Base-by-base conservation (phyloP, 1,139 yeast species). In the Yamadazyma siamensis region DNA sequence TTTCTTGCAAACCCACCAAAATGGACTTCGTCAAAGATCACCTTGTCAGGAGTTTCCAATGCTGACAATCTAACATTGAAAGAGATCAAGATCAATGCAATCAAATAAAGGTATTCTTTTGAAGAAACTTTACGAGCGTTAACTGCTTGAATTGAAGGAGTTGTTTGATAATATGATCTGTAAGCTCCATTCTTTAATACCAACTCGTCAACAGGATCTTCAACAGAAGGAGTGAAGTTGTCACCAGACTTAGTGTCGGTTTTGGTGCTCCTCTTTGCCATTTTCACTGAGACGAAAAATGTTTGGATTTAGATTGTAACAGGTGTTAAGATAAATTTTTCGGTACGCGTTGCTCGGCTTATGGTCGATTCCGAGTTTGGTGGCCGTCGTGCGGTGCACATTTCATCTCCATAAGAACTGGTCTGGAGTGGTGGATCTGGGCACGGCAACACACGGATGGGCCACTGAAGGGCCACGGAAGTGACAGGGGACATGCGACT, bases 1-100 rank as follows among this genome's bases (percentile, higher is more conserved):
- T 82, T 79, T 39, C 75, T 65, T 23, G 94, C 85, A 59, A 82
- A 82, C 14, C 85, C 86, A 35, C 94, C 94, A 41, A 82, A 82
- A 42, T 51, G 68, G 23, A 50, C 64, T 33, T 55, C 76, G 48
- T 54, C 69, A 35, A 53, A 61, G 11, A 51, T 73, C 18, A 56
- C 69, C 20, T 57, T 52, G 29, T 53, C 33, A 5, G 73, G 73
- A 15, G 27, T 22, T 1, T 52, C 43, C 24, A 65, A 51, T 12
- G 44, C 39, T 25, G 46, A 42, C 17, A 59, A 46, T 31, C 71
- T 75, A 30, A 85, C 71, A 27, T 59, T 49, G 7, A 67, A 41
- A 0, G 94, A 75, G 22, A 78, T 52, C 2, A 74, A 44, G n/a
- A 78, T 52, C 32, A 91, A 67, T 3, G 59, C 48, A 2, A 62